These are phyloP conservation scores for Ceratocystis variospora DNA, from an alignment of 2,329 filamentous ascomycete species.

Conservation along the genomic window DNA sequence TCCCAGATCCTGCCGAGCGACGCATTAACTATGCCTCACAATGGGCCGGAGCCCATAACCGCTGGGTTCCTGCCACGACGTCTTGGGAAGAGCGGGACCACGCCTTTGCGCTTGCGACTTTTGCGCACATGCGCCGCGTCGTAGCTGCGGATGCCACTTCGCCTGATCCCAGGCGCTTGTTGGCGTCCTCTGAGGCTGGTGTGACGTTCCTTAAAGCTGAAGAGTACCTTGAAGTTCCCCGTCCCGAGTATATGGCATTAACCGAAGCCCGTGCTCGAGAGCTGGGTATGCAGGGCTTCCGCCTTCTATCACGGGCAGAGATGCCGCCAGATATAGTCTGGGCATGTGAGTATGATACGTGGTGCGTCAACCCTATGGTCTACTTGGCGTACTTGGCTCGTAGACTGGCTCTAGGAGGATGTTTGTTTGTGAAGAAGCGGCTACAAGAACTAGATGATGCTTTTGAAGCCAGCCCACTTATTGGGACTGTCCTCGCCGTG, in stretches of 20 bases:
- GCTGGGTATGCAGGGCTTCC: constrained; percentile 29
- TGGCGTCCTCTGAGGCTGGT: constrained; percentile 27
- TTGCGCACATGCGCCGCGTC: constrained; percentile 28
- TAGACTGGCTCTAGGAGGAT: constrained; percentile 20
- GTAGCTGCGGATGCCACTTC: constrained; percentile 24
- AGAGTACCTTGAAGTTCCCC: constrained; percentile 36
- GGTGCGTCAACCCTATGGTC: constrained; percentile 41
- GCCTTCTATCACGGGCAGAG: constrained; percentile 27
- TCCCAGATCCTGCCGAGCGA: constrained; percentile 23
- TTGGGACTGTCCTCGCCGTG: constrained; percentile 25
- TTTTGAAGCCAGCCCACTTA: constrained; percentile 25
- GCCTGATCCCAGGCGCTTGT: no score
- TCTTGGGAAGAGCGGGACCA: constrained; percentile 31
- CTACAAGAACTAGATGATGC: constrained; percentile 29
- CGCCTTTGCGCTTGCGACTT: constrained; percentile 31
- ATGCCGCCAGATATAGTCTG: constrained; percentile 32
- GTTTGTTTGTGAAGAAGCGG: constrained; percentile 27
- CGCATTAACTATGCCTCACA: constrained; percentile 42
- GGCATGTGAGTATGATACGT: constrained; percentile 40
- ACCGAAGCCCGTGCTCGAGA: constrained; percentile 25
- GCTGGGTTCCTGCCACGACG: constrained; percentile 32
- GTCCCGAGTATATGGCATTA: constrained; percentile 29
- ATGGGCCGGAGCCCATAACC: constrained; percentile 44
- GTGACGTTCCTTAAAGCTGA: constrained; percentile 37
- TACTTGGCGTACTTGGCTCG: constrained; percentile 37